These are phyloP conservation scores for Magnolia changhungtana DNA, from an alignment of 164 flowering plant genomes.

Conservation along the genomic window DNA sequence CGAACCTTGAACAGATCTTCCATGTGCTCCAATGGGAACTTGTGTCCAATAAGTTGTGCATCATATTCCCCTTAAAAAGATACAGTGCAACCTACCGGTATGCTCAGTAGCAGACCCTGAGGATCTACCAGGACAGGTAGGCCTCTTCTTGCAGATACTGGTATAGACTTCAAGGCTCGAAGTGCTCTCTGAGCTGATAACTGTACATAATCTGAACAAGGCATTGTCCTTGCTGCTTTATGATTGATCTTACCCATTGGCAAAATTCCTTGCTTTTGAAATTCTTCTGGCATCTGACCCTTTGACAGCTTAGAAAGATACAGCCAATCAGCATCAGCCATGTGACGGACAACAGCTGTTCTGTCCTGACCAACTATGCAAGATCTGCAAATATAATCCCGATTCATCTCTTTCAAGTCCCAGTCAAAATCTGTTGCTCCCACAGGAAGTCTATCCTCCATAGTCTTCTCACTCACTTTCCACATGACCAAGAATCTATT, in stretches of 20 bases:
- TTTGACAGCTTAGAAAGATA: constrained; percentile 57
- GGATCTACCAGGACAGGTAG: constrained; percentile 70
- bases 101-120: constrained; percentile 56
- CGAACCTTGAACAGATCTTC: background rate
- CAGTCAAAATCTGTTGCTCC: constrained; percentile 10
- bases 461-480: constrained; percentile 24
- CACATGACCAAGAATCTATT: constrained; percentile 67
- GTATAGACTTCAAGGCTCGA: constrained; percentile 52
- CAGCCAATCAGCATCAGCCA: constrained; percentile 90
- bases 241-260: constrained; percentile 9
- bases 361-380: constrained; percentile 38
- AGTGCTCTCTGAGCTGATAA: constrained; percentile 68
- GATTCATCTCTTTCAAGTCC: constrained; percentile 15
- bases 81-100: constrained; percentile 55
- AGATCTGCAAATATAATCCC: constrained; percentile 24
- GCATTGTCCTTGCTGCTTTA: constrained; percentile 11
- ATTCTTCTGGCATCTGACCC: constrained; percentile 18
- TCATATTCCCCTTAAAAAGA: background rate
- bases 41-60: background rate
- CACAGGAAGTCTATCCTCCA: background rate
- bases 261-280: constrained; percentile 10
- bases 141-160: constrained; percentile 80
- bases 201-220: constrained; percentile 37
- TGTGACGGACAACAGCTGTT: constrained; percentile 49
- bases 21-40: background rate